These are phyloP conservation scores for Juglanconis juglandina DNA, from an alignment of 2,329 filamentous ascomycete species.

Conservation along the genomic window DNA sequence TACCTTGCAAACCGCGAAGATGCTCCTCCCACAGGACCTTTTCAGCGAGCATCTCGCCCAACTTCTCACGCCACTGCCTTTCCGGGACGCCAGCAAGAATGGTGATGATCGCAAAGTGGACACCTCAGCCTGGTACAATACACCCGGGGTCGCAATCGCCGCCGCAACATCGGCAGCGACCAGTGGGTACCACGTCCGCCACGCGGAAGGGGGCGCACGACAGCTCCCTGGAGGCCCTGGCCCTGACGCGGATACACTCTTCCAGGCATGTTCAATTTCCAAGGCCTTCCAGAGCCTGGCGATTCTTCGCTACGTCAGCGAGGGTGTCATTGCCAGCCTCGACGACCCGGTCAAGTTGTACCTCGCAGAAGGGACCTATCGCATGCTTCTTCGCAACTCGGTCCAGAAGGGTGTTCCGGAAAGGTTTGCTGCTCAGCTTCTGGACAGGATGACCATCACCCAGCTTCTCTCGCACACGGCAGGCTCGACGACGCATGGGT, in stretches of 20 bases:
- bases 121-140: slow-evolving; percentile 13
- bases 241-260: slow-evolving; percentile 11
- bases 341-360: slow-evolving; percentile 10
- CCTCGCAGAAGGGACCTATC: neutral
- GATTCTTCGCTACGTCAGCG: slow-evolving; percentile 8
- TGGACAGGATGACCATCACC: slow-evolving; percentile 10
- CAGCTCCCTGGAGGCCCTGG: neutral
- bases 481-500: slow-evolving; percentile 5
- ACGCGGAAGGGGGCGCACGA: slow-evolving; percentile 6
- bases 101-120: neutral
- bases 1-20: neutral
- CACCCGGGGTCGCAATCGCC: slow-evolving; percentile 6
- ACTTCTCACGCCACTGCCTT: slow-evolving; percentile 2
- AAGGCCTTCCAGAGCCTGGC: slow-evolving; percentile 16
- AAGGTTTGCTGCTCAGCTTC: slow-evolving; percentile 1
- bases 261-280: slow-evolving; percentile 13
- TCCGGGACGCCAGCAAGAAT: neutral
- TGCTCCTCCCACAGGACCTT: neutral
- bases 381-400: slow-evolving; percentile 3
- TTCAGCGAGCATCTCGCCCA: slow-evolving; percentile 4
- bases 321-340: slow-evolving; percentile 2
- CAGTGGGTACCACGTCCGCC: neutral
- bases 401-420: slow-evolving; percentile 5
- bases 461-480: slow-evolving; percentile 13
- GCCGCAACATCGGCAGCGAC: neutral